Evolutionary conservation across 805 yeast species (phyloP), one percentile per base, ranked within the genome.

Genomic region (Candida ovalis): DNA sequence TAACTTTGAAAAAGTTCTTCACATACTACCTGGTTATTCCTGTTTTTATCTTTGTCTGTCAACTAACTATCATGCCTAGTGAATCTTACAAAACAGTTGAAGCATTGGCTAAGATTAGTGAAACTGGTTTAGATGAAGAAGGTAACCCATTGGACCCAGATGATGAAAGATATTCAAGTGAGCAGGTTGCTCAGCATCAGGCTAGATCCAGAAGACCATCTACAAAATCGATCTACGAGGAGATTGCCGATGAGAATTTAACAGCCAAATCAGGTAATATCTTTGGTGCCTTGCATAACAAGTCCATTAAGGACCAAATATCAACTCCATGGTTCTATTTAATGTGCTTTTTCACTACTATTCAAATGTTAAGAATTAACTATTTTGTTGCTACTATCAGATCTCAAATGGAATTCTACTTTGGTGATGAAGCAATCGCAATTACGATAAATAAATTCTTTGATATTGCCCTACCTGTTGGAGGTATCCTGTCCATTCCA

Each of bases 341-440:
- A 47, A 86, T 89, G 86, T 78, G 88, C 23, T 61, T 80, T 2
- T 88, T 90, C 65, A 86, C 96, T 5, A 78, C 91, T 2, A 77
- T 91, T 48, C 95, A 89, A 66, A 91, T 91, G 97, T 75, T 92
- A 40, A 75, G 97, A 63, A 84, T 91, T 56, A 91, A 91, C 70
- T 92, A 88, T 66, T 92, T 89, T 67, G 94, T 91, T 46, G 97
- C 97, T 8, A 88, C 97, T 2, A 73, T 91, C 32, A 79, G 82
- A 59, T 72, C 96, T 0, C 97, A 91, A 69, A 95, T 89, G 72
- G 76, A 75, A 23, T 92, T 73, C 61, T 75, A 90, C 51, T 73
- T 89, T 46, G 79, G 78, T 12, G 71, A 72, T 54, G 69, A 69
- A 8, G 64, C 71, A 3, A 53, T 59, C 2, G 96, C 95, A 1